Evolutionary conservation across 148 eudicot species (phyloP), one percentile per base, ranked within the genome.

Genomic region (Rhododendron griersonianum): DNA sequence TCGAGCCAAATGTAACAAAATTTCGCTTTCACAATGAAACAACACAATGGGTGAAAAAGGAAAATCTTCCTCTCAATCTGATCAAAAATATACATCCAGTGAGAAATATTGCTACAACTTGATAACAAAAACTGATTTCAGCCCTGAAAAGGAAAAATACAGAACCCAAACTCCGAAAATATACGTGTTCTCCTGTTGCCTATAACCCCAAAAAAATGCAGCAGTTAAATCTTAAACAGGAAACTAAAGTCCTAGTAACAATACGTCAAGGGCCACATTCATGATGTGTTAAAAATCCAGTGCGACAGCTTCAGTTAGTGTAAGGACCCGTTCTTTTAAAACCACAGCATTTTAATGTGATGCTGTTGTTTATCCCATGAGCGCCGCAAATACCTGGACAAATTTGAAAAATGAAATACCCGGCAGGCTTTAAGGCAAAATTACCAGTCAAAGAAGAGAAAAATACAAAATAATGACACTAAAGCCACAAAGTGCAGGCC

Each of bases 191-290:
- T 35, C 84, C 41, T 28, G 18, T 53, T 61, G 51, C 53, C 74
- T 61, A 59, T 9, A 63, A 82, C 33, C 35, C 33, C 11, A 0
- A 37, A 23, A 30, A 61, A 82, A 82, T 15, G 19, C 21, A 57
- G 28, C 25, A 33, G 83, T 81, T 55, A 55, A 28, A 82, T 57
- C 21, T 67, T 39, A 82, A 63, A 37, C 84, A 82, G 63, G 63
- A 57, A 57, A 30, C 37, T 57, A n/a, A 21, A 39, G 15, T 61
- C 41, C 84, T 35, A 21, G 9, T 23, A 82, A 39, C 28, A 41
- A 82, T 23, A 25, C 14, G 11, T 63, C 37, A 33, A 63, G 75
- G 75, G 74, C 75, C 37, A 21, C 37, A 59, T 37, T 82, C 23
- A 3, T 39, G 9, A 15, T 7, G 5, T 80, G 33, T 7, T 51